Conservation (phyloP, 2,329 filamentous ascomycete genomes). For the Pleurostoma richardsiae region DNA sequence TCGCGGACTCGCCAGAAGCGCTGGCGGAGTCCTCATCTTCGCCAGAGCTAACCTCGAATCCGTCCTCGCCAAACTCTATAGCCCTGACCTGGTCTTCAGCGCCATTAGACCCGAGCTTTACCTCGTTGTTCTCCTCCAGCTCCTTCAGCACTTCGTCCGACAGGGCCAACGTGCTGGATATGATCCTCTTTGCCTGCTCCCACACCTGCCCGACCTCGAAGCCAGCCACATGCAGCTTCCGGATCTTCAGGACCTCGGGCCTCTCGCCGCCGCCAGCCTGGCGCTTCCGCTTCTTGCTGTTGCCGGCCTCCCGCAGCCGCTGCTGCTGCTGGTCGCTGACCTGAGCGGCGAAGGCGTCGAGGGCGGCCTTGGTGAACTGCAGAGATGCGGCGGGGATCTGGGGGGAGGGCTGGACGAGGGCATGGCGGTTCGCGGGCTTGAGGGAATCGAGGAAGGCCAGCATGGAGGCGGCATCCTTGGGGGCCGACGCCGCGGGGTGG, state of each 20-base stretch:
- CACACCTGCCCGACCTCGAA: constrained; percentile 88
- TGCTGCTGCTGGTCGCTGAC: constrained; percentile 68
- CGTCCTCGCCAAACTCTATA: constrained; percentile 27
- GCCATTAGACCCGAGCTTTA: constrained; percentile 39
- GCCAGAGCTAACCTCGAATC: constrained; percentile 24
- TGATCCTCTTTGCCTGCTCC: constrained; percentile 85
- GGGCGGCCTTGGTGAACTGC: constrained; percentile 69
- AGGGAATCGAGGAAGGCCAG: constrained; percentile 52
- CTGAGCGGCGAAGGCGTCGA: constrained; percentile 72
- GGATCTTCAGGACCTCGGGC: constrained; percentile 62
- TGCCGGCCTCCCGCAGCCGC: constrained; percentile 53
- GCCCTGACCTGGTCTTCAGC: constrained; percentile 20
- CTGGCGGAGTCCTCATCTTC: constrained; percentile 4
- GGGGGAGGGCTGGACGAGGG: constrained; percentile 69
- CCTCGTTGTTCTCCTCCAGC: constrained; percentile 47
- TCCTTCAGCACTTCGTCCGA: constrained; percentile 41
- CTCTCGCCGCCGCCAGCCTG: constrained; percentile 34
- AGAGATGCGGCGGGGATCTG: constrained; percentile 65
- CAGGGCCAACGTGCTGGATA: constrained; percentile 51
- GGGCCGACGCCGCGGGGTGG: constrained; percentile 25
- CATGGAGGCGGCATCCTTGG: constrained; percentile 30
- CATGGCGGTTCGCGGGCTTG: constrained; percentile 56
- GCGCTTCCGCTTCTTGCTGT: constrained; percentile 67
- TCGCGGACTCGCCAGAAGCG: constrained; percentile 8
- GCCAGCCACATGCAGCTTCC: constrained; percentile 79